phyloP scores from a whole-genome alignment of 2,329 filamentous ascomycete genomes.

The Paecilomyces sp. region DNA sequence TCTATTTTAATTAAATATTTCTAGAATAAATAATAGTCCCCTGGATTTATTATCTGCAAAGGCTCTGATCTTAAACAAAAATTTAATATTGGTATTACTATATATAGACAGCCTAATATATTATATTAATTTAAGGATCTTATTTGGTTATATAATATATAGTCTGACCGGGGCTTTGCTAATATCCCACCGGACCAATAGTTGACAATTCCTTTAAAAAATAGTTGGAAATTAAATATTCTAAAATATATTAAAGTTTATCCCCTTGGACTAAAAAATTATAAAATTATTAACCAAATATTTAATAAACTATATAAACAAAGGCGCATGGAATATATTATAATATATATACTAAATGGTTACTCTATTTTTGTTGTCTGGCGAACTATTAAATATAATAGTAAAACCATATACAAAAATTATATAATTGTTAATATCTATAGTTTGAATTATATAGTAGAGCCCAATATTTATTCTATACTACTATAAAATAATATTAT shows the following conservation, averaged over 20 bases:
- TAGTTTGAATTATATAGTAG: background rate
- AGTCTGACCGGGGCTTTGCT: too few species aligned
- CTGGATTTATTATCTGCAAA: too few species aligned
- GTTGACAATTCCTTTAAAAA: too few species aligned
- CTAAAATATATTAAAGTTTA: too few species aligned
- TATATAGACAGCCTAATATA: too few species aligned
- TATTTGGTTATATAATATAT: too few species aligned
- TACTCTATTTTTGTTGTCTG: background rate
- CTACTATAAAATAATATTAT: background rate
- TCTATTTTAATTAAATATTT: too few species aligned
- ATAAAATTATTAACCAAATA: background rate
- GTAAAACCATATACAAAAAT: background rate
- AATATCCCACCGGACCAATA: too few species aligned
- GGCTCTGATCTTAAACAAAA: background rate
- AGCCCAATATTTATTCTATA: background rate
- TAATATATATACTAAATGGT: background rate
- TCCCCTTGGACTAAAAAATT: background rate
- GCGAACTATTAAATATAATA: background rate
- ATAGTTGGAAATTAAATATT: too few species aligned
- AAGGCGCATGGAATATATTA: background rate
- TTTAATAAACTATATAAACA: background rate
- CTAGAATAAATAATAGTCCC: too few species aligned
- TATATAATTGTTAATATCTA: background rate
- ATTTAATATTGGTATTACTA: too few species aligned
- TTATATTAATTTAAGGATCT: too few species aligned